Evolutionary conservation across 2,329 filamentous ascomycete genomes (phyloP), one percentile per base, ranked within the genome.

Genomic region (Penicillium sp.): DNA sequence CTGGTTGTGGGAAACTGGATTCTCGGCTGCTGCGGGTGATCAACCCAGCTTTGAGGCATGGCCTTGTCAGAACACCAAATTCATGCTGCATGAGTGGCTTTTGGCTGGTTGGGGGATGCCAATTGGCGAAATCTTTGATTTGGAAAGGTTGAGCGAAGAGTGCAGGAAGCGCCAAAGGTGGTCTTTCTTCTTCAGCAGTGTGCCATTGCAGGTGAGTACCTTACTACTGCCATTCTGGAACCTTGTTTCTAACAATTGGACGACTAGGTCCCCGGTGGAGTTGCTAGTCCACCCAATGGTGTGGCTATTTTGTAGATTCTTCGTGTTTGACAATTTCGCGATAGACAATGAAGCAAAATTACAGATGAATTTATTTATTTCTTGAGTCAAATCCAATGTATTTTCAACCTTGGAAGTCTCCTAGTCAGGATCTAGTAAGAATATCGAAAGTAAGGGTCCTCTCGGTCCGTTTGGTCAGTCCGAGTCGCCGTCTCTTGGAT

Each of bases 21-120:
- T 85, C 61, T 69, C 80, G 0, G 83, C 82, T 5, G 75, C 83
- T 0, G 82, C 77, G 0, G 80, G 81, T 2, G 83, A 85, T 54
- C 28, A 18, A 3, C 46, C 46, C 2, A 23, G 31, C 5, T 24
- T 50, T n/a, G 52, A 54, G 14, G 40, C 52, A 14, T 50, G 47
- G 46, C 46, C 47, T 14, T 50, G 39, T 18, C 37, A 46, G 18
- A 34, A 54, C 28, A 19, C 33, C 11, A 28, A 46, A 11, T 48
- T 36, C 18, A 44, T 23, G 45, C 29, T 54, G 21, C 52, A 54
- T 24, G 40, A 69, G 48, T 64, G 64, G 23, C 48, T 69, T n/a
- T 52, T 70, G 34, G 66, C 61, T 13, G 67, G 67, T 1, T 70
- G 66, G 66, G 67, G 67, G 0, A 63, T 66, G 48, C 60, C 67